Percentiles rank a stretch among this genome's conserved stretches.
These are phyloP conservation scores for Kazachstania martiniae DNA, from an alignment of 805 yeast genomes.

Conservation along the genomic window DNA sequence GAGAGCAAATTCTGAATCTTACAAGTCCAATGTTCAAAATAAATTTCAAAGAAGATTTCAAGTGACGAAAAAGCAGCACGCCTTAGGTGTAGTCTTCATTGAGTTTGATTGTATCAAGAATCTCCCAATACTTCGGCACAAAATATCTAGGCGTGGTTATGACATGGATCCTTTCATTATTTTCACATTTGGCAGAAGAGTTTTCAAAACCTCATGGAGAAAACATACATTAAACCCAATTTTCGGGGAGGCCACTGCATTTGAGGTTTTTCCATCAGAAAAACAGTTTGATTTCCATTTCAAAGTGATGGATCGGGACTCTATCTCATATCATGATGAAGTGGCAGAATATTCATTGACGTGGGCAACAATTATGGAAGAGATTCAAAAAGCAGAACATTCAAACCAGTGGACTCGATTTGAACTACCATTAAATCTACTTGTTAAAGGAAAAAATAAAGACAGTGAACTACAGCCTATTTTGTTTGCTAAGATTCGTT, in stretches of 20 bases:
- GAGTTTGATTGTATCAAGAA: constrained; percentile 67
- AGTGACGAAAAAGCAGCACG: constrained; percentile 22
- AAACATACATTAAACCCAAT: constrained; percentile 76
- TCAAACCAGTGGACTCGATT: constrained; percentile 16
- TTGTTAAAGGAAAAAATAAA: constrained; percentile 4
- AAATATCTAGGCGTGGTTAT: constrained; percentile 52
- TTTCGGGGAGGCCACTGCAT: constrained; percentile 69
- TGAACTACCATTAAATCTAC: constrained; percentile 30
- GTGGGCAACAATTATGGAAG: constrained; percentile 30
- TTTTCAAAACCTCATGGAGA: constrained; percentile 75
- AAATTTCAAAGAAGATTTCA: constrained; percentile 13
- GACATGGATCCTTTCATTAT: constrained; percentile 97
- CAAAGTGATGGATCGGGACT: constrained; percentile 75
- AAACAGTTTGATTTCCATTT: constrained; percentile 54
- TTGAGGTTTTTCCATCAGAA: constrained; percentile 65
- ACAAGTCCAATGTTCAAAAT: constrained; percentile 4
- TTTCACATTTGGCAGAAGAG: constrained; percentile 78
- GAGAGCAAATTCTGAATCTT: constrained; percentile 4
- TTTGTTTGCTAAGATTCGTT: constrained; percentile 50
- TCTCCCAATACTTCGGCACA: constrained; percentile 64
- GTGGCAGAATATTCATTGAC: constrained; percentile 60
- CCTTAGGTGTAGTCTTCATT: constrained; percentile 61
- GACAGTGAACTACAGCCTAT: constrained; percentile 31
- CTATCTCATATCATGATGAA: constrained; percentile 69
- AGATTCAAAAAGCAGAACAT: constrained; percentile 27